These are phyloP conservation scores for Amylocystis lapponica DNA, from an alignment of 768 basidiomycete genomes.

Conservation along the genomic window DNA sequence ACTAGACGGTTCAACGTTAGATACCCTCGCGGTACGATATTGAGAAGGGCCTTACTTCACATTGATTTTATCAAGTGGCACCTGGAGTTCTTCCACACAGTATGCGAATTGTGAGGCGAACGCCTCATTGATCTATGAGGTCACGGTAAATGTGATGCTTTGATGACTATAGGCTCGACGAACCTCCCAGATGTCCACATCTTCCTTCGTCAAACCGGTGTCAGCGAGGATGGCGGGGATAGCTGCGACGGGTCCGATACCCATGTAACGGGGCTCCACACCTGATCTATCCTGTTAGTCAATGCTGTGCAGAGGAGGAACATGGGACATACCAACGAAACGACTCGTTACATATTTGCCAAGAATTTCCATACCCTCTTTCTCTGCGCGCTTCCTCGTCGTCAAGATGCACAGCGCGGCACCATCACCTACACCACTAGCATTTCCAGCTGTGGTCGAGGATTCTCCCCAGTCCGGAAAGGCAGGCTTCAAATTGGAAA, in stretches of 20 bases:
- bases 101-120: constrained; percentile 94
- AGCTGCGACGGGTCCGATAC: constrained; percentile 66
- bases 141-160: constrained; percentile 1
- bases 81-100: constrained; percentile 73
- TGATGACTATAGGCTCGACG: neutral
- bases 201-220: constrained; percentile 59
- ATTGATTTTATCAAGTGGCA: constrained; percentile 80
- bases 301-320: neutral
- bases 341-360: constrained; percentile 79
- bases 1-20: constrained; percentile 30
- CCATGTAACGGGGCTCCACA: constrained; percentile 76
- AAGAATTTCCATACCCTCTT: constrained; percentile 71
- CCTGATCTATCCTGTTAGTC: constrained; percentile 34
- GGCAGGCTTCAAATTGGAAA: constrained; percentile 76
- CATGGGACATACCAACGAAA: constrained; percentile 57
- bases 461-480: constrained; percentile 76
- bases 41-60: constrained; percentile 59
- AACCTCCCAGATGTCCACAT: constrained; percentile 78
- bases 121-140: constrained; percentile 73
- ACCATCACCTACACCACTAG: constrained; percentile 89
- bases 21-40: neutral
- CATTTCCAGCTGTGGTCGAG: constrained; percentile 78
- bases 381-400: constrained; percentile 69
- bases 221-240: constrained; percentile 63
- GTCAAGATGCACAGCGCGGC: constrained; percentile 82